Percentiles rank a stretch among this genome's conserved stretches.
Evolutionary conservation across 1,284 basidiomycete species (phyloP).

Genomic region (Exsudoporus floridanus): DNA sequence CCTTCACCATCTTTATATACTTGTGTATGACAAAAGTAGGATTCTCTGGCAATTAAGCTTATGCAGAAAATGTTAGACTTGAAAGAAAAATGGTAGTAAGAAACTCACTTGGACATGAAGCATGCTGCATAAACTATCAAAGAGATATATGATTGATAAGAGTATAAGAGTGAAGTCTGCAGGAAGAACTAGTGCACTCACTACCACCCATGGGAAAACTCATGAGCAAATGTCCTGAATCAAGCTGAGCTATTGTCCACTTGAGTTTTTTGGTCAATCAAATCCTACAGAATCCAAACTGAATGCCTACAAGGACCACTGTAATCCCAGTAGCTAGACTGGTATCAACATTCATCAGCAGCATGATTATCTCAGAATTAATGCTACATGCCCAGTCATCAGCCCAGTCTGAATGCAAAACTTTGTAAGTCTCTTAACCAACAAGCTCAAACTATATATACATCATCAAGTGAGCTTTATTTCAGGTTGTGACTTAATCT

Average conservation of each 20-base stretch:
- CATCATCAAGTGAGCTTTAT: neutral
- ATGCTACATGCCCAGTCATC: conserved; percentile 20
- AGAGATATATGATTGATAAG: neutral
- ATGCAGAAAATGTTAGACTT: neutral
- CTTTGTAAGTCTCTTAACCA: conserved; percentile 18
- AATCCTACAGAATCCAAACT: neutral
- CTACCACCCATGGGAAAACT: conserved; percentile 25
- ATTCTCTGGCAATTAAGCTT: conserved; percentile 30
- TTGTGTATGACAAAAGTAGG: conserved; percentile 18
- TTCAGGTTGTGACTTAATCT: neutral
- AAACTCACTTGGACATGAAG: conserved; percentile 28
- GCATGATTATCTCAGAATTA: neutral
- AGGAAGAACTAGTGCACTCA: conserved; percentile 5
- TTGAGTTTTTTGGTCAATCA: neutral
- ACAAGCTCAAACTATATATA: conserved; percentile 15
- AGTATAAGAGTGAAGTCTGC: neutral
- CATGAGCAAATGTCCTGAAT: conserved; percentile 20
- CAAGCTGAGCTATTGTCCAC: conserved; percentile 21
- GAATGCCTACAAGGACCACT: conserved; percentile 16
- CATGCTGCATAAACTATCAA: conserved; percentile 28
- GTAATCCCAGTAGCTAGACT: conserved; percentile 19
- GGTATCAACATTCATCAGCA: neutral
- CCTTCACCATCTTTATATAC: neutral
- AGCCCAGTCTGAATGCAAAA: conserved; percentile 30
- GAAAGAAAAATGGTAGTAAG: neutral